Base-by-base conservation (phyloP, 371 early-diverging fungal species). In the Haplosporangium sp. region DNA sequence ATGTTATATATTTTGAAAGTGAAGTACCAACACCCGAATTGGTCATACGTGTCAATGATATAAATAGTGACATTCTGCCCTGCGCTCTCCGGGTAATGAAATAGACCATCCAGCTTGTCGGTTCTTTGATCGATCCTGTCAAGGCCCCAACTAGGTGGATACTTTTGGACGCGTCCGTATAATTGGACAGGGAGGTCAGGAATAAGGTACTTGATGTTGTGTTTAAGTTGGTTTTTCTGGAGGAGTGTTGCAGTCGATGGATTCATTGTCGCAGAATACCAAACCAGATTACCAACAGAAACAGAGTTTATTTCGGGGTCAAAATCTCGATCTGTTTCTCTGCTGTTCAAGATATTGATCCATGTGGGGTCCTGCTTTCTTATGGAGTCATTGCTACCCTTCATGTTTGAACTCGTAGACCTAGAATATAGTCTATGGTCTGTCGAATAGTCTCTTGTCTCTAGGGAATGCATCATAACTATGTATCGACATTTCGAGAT, bases 31-130 rank as follows among this genome's bases (percentile, higher is more conserved):
- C 27, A 27, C 27, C 27, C 27, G 27, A 27, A 27, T 27, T 27
- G 27, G 27, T 48, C 71, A 61, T 79, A 71, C 82, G 94, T 94
- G 84, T 95, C 95, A 45, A 95, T 83, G 34, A 95, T 86, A 84
- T 92, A 92, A 10, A 91, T 92, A 58, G 82, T 84, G 45, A 93
- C 92, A 68, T 88, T 89, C 68, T 72, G 57, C 4, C 92, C 92
- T 20, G 85, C 86, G 13, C 68, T 69, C 13, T 62, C 39, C 1
- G 76, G 74, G 58, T 74, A 73, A 44, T 77, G 72, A 34, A 59
- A 72, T 4, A 67, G 39, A 4, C 72, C 71, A 52, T 85, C 77
- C 2, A 85, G 13, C 11, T 68, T 75, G 40, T 68, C 64, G 1
- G 68, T 65, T 11, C 74, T 65, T 45, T 85, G 85, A 47, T 85